Evolutionary conservation across 768 basidiomycete species (phyloP).

Genomic region (Trametes cubensis): DNA sequence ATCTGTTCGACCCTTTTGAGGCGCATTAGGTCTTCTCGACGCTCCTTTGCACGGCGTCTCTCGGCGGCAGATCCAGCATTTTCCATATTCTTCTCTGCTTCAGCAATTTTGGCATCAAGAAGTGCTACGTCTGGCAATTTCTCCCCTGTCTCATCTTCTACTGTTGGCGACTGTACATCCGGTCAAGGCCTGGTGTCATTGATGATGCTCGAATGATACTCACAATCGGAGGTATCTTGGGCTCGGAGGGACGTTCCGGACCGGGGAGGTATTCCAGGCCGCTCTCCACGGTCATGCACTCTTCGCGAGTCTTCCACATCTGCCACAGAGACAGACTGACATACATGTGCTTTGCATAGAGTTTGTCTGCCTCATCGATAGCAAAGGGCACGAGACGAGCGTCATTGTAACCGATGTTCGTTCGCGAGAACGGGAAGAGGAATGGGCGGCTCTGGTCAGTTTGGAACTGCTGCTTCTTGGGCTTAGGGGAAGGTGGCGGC

Average conservation of each 20-base stretch:
- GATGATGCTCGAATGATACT: conserved; percentile 34
- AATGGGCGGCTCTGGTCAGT: conserved; percentile 95
- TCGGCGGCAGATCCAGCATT: conserved; percentile 55
- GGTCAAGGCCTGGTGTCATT: background rate
- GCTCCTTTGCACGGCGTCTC: conserved; percentile 63
- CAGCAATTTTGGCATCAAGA: conserved; percentile 74
- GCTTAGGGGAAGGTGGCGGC: conserved; percentile 82
- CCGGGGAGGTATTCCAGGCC: conserved; percentile 84
- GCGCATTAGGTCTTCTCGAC: conserved; percentile 81
- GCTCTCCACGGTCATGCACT: conserved; percentile 92
- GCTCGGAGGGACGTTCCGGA: conserved; percentile 57
- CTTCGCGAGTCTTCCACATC: conserved; percentile 95
- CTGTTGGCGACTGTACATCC: conserved; percentile 16
- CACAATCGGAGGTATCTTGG: conserved; percentile 37
- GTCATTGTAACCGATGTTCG: conserved; percentile 51
- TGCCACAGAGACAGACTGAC: conserved; percentile 86
- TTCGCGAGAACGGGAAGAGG: conserved; percentile 91
- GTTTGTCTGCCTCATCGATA: conserved; percentile 91
- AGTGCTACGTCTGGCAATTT: conserved; percentile 72
- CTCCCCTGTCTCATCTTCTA: conserved; percentile 64
- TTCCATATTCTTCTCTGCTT: conserved; percentile 54
- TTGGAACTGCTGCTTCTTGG: conserved; percentile 98
- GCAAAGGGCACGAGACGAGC: conserved; percentile 87
- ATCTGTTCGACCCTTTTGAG: conserved; percentile 89
- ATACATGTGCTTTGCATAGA: conserved; percentile 90